phyloP scores from a whole-genome alignment of 1,284 basidiomycete species.

The Sparassis latifolia region DNA sequence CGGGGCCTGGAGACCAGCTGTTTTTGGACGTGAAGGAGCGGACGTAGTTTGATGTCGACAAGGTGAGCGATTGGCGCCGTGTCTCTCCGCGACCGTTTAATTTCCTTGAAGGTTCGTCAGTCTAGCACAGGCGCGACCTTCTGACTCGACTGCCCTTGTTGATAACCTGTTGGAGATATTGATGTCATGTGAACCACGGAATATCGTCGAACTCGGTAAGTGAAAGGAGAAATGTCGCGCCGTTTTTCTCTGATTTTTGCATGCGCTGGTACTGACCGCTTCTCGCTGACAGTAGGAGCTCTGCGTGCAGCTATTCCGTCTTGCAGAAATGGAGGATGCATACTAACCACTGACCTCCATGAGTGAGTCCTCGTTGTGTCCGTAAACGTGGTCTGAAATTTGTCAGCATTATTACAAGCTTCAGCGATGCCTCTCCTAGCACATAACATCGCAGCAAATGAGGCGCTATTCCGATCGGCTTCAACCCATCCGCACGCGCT shows the following conservation, averaged over 20 bases:
- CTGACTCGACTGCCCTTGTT: constrained; percentile 9
- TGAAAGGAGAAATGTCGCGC: not conserved
- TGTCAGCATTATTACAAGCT: constrained; percentile 32
- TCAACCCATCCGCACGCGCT: constrained; percentile 31
- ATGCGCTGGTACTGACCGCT: constrained; percentile 82
- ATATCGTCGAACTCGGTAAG: constrained; percentile 64
- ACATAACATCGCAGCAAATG: constrained; percentile 61
- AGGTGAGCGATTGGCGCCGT: constrained; percentile 40
- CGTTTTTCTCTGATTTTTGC: not conserved
- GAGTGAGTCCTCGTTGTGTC: constrained; percentile 19
- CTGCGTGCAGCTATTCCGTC: constrained; percentile 31
- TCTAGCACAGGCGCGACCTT: not conserved
- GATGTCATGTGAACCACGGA: constrained; percentile 32
- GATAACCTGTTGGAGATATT: constrained; percentile 26
- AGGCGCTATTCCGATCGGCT: constrained; percentile 21
- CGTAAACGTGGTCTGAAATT: no score
- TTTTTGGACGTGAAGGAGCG: constrained; percentile 62
- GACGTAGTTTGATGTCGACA: constrained; percentile 84
- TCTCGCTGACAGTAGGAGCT: constrained; percentile 60
- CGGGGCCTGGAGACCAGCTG: constrained; percentile 13
- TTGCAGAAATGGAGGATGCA: constrained; percentile 27
- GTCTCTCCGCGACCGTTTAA: constrained; percentile 52
- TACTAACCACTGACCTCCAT: constrained; percentile 75
- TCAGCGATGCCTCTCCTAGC: constrained; percentile 76
- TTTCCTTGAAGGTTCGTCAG: constrained; percentile 59